Evolutionary conservation across 140 eudicot species (phyloP).

Genomic region (Ambrosia hybrid): DNA sequence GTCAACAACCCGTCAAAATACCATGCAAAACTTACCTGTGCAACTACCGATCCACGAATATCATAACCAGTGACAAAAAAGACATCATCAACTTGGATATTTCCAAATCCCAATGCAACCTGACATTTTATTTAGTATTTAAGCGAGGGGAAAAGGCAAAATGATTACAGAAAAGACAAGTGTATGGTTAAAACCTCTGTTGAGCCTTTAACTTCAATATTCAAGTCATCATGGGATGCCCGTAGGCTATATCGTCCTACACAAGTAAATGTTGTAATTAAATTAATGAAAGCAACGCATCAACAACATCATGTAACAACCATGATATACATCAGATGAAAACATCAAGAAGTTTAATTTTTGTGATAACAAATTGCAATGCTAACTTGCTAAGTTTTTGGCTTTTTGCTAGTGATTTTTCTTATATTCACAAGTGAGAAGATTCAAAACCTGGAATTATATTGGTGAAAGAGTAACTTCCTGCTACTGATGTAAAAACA

Average conservation of each 20-base stretch:
- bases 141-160: constrained; percentile 4
- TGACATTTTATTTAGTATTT: constrained; percentile 30
- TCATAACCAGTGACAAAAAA: constrained; percentile 90
- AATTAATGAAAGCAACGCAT: neutral
- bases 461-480: constrained; percentile 77
- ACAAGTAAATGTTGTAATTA: constrained; percentile 25
- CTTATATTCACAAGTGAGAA: constrained; percentile 5
- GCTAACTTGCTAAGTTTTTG: no score
- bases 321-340: neutral
- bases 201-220: constrained; percentile 72
- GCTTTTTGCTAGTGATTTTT: neutral
- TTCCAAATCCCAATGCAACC: constrained; percentile 91
- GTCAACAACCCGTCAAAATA: constrained; percentile 1
- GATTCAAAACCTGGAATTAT: constrained; percentile 69
- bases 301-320: constrained; percentile 22
- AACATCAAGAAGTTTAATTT: no score
- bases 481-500: constrained; percentile 62
- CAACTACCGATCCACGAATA: constrained; percentile 84
- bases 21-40: constrained; percentile 58
- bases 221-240: constrained; percentile 73
- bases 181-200: constrained; percentile 52
- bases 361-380: no score
- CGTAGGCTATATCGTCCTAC: constrained; percentile 75
- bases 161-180: constrained; percentile 10
- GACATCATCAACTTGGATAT: constrained; percentile 64